These are phyloP conservation scores for Blastomyces gilchristii DNA, from an alignment of 2,329 filamentous ascomycete genomes.

Conservation along the genomic window DNA sequence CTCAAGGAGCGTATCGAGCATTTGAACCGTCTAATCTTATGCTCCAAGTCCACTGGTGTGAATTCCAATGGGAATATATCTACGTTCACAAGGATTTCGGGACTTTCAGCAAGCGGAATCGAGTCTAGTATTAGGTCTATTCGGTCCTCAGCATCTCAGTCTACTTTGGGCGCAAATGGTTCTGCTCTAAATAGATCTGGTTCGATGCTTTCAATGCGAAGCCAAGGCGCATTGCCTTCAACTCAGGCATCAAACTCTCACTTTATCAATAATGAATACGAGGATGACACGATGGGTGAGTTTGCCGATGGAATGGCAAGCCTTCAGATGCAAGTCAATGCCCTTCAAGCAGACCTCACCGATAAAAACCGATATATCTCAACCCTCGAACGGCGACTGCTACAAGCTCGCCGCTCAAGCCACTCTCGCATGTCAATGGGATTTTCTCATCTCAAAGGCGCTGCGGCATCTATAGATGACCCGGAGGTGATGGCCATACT, in stretches of 20 bases:
- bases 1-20: slow-evolving; percentile 97
- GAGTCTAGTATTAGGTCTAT: slow-evolving; percentile 44
- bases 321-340: slow-evolving; percentile 70
- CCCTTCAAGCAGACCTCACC: slow-evolving; percentile 87
- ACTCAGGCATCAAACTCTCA: slow-evolving; percentile 25
- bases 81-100: slow-evolving; percentile 53
- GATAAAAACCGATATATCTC: slow-evolving; percentile 96
- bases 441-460: slow-evolving; percentile 44
- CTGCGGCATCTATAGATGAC: slow-evolving; percentile 64
- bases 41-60: slow-evolving; percentile 90
- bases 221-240: slow-evolving; percentile 27
- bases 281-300: slow-evolving; percentile 67
- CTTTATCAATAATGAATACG: slow-evolving; percentile 43
- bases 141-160: slow-evolving; percentile 61
- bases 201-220: slow-evolving; percentile 54
- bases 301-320: slow-evolving; percentile 80
- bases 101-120: slow-evolving; percentile 42
- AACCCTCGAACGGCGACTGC: slow-evolving; percentile 79
- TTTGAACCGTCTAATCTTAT: slow-evolving; percentile 85
- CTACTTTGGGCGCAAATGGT: slow-evolving; percentile 38
- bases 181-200: slow-evolving; percentile 52
- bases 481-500: slow-evolving; percentile 62
- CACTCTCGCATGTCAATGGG: slow-evolving; percentile 76
- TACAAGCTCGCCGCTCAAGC: slow-evolving; percentile 83
- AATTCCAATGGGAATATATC: slow-evolving; percentile 67